Evolutionary conservation across 257 asterid species (phyloP), one percentile per base, ranked within the genome.

Genomic region (Asclepias syriaca): DNA sequence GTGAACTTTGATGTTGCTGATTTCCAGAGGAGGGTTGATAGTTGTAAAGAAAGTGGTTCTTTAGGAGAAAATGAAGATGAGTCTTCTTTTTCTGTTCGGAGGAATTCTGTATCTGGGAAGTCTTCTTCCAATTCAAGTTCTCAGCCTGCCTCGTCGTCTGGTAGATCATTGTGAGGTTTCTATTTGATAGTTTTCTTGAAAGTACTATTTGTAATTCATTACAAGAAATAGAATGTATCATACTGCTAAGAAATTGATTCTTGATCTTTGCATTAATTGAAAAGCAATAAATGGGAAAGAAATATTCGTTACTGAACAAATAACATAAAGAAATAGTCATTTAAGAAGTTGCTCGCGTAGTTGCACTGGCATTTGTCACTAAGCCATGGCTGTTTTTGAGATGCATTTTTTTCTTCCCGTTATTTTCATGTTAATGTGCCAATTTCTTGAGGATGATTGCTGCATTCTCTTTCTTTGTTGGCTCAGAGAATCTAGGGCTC

Each of bases 81-180:
- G 15, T 71, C 70, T 57, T 78, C 73, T 57, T 64, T 68, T 51
- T 40, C 77, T 39, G 24, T 76, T 57, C 72, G 72, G 45, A 56
- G 27, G 13, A 50, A 55, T 75, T 74, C 48, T 18, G 61, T 14
- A 27, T 69, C 84, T 66, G 80, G 34, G 75, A 75, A 59, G 50
- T 67, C 74, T 19, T 67, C 74, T 19, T 49, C 66, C 1, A 18
- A 59, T 65, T 64, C 70, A 45, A 51, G 77, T 70, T 69, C 68
- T 75, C 82, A 75, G 74, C 53, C 69, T 65, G 70, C 81, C 54
- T 80, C 82, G 43, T 75, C 89, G 29, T 76, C 82, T 76, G 86
- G 75, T 78, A 74, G 76, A 77, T 65, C 89, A 75, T 49, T 77
- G 92, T 89, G 85, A 92, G 98, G 71, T 69, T 86, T 59, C 85